A percentile compares a stretch with the other conserved stretches of the same genome.
Conservation (phyloP, 2,329 filamentous ascomycete genomes). For the Sporothrix humicola region DNA sequence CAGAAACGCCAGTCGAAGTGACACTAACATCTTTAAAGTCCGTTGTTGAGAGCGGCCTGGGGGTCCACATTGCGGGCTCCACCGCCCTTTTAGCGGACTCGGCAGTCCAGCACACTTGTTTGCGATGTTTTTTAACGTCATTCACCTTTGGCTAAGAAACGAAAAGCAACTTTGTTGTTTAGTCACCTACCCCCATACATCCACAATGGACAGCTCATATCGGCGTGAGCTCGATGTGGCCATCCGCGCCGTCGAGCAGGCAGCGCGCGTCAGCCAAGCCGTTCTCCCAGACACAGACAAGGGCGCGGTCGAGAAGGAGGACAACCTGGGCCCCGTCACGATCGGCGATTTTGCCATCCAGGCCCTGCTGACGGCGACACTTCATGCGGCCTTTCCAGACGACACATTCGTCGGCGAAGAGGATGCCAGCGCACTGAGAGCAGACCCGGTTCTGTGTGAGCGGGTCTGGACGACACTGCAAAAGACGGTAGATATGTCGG, state of each 20-base stretch:
- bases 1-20: background rate
- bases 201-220: slow-evolving; percentile 46
- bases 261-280: slow-evolving; percentile 57
- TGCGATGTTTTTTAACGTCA: slow-evolving; percentile 8
- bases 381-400: slow-evolving; percentile 57
- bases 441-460: slow-evolving; percentile 50
- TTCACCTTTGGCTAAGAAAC: background rate
- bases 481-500: slow-evolving; percentile 41
- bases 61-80: slow-evolving; percentile 19
- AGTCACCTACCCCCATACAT: background rate
- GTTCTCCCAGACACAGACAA: slow-evolving; percentile 56
- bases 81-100: slow-evolving; percentile 44
- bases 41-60: background rate
- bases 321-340: slow-evolving; percentile 60
- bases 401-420: slow-evolving; percentile 64
- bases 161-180: background rate
- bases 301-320: slow-evolving; percentile 58
- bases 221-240: slow-evolving; percentile 51
- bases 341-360: slow-evolving; percentile 66
- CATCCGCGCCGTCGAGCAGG: slow-evolving; percentile 51
- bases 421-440: slow-evolving; percentile 54
- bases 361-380: slow-evolving; percentile 57
- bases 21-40: background rate
- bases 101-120: slow-evolving; percentile 38
- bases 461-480: slow-evolving; percentile 57